These are phyloP conservation scores for Coffea canephora DNA, from an alignment of 257 asterid species.

Conservation along the genomic window DNA sequence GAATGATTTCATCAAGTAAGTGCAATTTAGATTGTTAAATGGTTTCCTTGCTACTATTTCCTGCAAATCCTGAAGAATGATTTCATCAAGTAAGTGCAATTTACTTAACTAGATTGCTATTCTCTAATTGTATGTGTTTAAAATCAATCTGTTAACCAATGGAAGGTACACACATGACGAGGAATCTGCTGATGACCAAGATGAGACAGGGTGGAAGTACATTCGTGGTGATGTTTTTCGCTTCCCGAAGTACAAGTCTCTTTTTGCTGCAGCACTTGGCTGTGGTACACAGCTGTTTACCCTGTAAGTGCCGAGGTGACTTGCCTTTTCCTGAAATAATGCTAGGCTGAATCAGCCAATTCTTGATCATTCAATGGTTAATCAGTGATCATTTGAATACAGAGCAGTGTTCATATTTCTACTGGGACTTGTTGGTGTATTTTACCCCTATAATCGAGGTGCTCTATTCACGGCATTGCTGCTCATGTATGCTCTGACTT, in stretches of 20 bases:
- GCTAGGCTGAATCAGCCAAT: background rate
- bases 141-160: no score
- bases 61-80: slow-evolving; percentile 44
- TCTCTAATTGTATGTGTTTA: slow-evolving; percentile 7
- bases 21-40: slow-evolving; percentile 25
- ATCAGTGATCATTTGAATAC: slow-evolving; percentile 4
- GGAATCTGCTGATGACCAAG: slow-evolving; percentile 42
- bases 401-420: slow-evolving; percentile 37
- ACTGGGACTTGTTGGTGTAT: slow-evolving; percentile 43
- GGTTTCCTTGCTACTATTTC: slow-evolving; percentile 42
- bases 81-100: slow-evolving; percentile 35
- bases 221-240: slow-evolving; percentile 46
- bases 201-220: slow-evolving; percentile 44
- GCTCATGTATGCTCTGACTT: slow-evolving; percentile 39
- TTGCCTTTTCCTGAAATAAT: background rate
- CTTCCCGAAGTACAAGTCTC: slow-evolving; percentile 34
- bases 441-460: slow-evolving; percentile 48
- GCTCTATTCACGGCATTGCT: slow-evolving; percentile 43
- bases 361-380: background rate
- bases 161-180: slow-evolving; percentile 43
- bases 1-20: slow-evolving; percentile 45
- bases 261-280: slow-evolving; percentile 39
- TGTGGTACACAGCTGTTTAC: slow-evolving; percentile 38
- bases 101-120: background rate
- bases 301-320: slow-evolving; percentile 27